Evolutionary conservation across 768 basidiomycete genomes (phyloP).

Genomic region (Suillus cothurnatus): DNA sequence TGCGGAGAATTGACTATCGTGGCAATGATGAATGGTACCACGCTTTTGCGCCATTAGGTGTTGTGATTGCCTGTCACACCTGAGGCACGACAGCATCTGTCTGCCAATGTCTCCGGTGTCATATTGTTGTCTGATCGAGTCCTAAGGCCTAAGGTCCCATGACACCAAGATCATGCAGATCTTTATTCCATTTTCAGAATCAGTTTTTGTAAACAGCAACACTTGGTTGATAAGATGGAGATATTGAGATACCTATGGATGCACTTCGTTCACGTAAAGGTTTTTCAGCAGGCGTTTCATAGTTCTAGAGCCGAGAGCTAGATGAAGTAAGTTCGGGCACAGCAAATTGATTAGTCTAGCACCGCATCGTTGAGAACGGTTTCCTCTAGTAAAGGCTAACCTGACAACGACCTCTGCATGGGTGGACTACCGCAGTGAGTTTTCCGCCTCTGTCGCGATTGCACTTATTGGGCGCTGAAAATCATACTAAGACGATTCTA

Average conservation of each 20-base stretch:
- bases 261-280: neutral
- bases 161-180: no score
- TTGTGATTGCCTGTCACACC: neutral
- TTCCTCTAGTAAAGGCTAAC: neutral
- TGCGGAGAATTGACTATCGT: neutral
- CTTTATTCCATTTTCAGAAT: neutral
- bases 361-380: neutral
- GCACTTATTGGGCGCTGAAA: neutral
- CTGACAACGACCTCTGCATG: neutral
- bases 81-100: neutral
- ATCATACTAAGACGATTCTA: neutral
- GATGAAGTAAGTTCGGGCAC: neutral
- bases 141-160: no score
- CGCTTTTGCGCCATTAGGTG: neutral
- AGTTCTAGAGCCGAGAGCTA: neutral
- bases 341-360: neutral
- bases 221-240: neutral
- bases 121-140: no score
- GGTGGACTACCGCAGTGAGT: neutral
- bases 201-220: neutral
- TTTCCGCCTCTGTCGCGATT: neutral
- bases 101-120: neutral
- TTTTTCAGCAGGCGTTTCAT: neutral
- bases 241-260: neutral
- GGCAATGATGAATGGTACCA: neutral